phyloP scores from a whole-genome alignment of 495 filamentous ascomycete species.

The Pyrenula aspistea region DNA sequence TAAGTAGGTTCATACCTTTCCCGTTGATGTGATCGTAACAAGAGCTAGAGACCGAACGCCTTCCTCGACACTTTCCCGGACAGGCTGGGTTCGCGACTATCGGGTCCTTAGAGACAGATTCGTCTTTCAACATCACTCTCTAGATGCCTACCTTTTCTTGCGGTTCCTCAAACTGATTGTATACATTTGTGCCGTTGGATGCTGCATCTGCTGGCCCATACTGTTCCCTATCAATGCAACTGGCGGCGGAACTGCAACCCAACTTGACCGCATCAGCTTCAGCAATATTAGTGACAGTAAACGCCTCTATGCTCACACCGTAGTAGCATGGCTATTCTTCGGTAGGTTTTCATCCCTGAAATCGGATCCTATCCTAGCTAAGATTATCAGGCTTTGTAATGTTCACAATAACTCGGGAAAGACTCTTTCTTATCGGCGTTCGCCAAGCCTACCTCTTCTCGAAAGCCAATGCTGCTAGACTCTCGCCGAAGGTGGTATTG shows the following conservation, averaged over 20 bases:
- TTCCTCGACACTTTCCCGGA: not conserved
- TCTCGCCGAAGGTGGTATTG: constrained; percentile 58
- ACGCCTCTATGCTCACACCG: constrained; percentile 50
- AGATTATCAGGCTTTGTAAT: constrained; percentile 43
- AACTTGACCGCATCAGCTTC: constrained; percentile 54
- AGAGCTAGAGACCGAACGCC: not conserved
- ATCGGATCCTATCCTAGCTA: constrained; percentile 2
- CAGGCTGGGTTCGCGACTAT: not conserved
- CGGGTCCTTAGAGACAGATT: constrained; percentile 12
- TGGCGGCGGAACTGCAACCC: constrained; percentile 42
- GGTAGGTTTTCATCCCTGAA: constrained; percentile 25
- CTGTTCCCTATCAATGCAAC: constrained; percentile 72
- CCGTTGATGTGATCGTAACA: not conserved
- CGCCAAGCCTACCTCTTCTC: constrained; percentile 64
- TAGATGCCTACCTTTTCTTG: constrained; percentile 76
- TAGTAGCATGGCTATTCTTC: constrained; percentile 40
- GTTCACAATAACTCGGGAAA: constrained; percentile 53
- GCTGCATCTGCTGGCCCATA: constrained; percentile 67
- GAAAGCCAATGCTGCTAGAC: constrained; percentile 48
- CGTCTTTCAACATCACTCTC: constrained; percentile 51
- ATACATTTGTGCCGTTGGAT: constrained; percentile 60
- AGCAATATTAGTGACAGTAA: constrained; percentile 45
- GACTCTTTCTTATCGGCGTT: constrained; percentile 55
- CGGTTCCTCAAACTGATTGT: constrained; percentile 65
- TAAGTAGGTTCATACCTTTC: not conserved